Conservation (phyloP, 495 filamentous ascomycete species). For the Parachaetomium inaequale region DNA sequence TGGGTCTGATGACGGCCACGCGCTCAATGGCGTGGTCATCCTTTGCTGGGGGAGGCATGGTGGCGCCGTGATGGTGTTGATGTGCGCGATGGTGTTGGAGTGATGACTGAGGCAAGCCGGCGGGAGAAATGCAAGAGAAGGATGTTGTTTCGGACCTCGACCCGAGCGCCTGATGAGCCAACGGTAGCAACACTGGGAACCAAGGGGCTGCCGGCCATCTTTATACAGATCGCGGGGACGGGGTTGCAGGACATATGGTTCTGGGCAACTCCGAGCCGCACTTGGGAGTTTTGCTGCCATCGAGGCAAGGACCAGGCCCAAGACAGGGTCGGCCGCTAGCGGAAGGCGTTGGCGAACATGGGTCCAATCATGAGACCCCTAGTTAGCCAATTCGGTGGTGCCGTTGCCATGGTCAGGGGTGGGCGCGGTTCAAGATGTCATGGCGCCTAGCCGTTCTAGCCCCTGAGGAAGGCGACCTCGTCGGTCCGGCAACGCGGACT, state of each 20-base stretch:
- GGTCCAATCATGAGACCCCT: not conserved
- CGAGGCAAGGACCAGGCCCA: not conserved
- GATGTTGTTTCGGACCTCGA: not conserved
- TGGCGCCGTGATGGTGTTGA: not conserved
- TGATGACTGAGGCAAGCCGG: no score
- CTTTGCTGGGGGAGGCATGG: conserved; percentile 4
- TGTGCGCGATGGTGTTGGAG: not conserved
- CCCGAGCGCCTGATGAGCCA: not conserved
- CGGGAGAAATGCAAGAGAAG: not conserved
- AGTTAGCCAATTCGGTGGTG: not conserved
- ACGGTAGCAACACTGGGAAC: not conserved
- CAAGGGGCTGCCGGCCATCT: not conserved
- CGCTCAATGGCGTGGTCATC: not conserved
- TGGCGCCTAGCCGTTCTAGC: no score
- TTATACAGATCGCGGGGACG: not conserved
- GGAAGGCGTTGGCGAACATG: not conserved
- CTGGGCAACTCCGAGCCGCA: no score
- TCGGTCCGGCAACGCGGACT: conserved; percentile 10
- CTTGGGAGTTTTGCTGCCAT: not conserved
- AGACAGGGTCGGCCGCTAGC: not conserved
- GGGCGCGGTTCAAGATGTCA: not conserved
- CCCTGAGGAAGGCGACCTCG: no score
- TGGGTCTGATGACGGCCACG: not conserved
- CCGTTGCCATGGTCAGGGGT: not conserved
- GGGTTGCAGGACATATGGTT: no score